phyloP scores from a whole-genome alignment of 2,329 filamentous ascomycete species.

The Huntiella bhutanensis region DNA sequence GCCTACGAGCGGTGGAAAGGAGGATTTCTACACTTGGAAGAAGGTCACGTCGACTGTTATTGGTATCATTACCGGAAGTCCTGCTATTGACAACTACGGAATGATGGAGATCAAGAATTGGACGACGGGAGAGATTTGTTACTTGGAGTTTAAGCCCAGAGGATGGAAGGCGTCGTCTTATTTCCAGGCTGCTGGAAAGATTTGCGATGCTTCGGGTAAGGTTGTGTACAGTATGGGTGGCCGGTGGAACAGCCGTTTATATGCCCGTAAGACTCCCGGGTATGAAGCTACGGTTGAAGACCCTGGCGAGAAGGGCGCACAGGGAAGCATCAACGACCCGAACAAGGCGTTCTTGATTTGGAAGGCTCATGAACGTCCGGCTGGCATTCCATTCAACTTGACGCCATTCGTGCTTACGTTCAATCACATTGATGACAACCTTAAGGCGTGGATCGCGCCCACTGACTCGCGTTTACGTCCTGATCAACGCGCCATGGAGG shows the following conservation, averaged over 20 bases:
- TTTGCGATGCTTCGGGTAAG: slow-evolving; percentile 59
- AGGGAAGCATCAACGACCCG: slow-evolving; percentile 40
- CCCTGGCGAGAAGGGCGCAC: slow-evolving; percentile 27
- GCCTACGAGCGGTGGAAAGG: slow-evolving; percentile 52
- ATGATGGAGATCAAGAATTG: slow-evolving; percentile 95
- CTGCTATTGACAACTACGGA: slow-evolving; percentile 94
- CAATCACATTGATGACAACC: slow-evolving; percentile 75
- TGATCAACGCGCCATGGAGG: slow-evolving; percentile 95
- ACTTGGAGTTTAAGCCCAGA: slow-evolving; percentile 81
- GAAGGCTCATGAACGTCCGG: slow-evolving; percentile 67
- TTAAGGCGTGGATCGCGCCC: slow-evolving; percentile 60
- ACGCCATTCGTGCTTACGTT: slow-evolving; percentile 91
- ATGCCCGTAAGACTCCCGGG: slow-evolving; percentile 78
- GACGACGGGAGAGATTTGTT: slow-evolving; percentile 80
- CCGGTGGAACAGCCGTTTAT: slow-evolving; percentile 94
- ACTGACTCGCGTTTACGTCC: slow-evolving; percentile 87
- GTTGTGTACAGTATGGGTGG: slow-evolving; percentile 82
- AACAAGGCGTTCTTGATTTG: slow-evolving; percentile 76
- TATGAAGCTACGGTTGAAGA: slow-evolving; percentile 59
- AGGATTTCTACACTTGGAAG: slow-evolving; percentile 95
- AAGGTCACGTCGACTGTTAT: slow-evolving; percentile 97
- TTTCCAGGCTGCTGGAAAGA: slow-evolving; percentile 73
- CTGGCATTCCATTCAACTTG: slow-evolving; percentile 85
- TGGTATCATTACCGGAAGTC: slow-evolving; percentile 92
- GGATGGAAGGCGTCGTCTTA: slow-evolving; percentile 92